Evolutionary conservation across 306 rosid genomes (phyloP).

Genomic region (Quercus wislizeni): DNA sequence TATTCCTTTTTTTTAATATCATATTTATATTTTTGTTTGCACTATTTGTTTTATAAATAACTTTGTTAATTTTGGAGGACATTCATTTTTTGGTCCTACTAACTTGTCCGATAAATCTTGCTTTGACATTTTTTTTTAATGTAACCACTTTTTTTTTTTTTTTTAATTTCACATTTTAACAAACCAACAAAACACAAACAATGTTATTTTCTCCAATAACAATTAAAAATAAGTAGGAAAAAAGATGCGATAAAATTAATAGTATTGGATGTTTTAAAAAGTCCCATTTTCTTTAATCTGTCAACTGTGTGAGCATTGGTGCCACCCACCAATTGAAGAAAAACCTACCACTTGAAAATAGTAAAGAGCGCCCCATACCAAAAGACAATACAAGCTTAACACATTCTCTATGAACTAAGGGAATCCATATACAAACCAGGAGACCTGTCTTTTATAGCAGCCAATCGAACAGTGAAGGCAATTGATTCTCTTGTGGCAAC

Average conservation of each 20-base stretch:
- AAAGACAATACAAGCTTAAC: neutral
- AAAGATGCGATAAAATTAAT: constrained; percentile 26
- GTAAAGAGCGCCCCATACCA: constrained; percentile 8
- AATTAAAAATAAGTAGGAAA: neutral
- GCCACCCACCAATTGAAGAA: constrained; percentile 94
- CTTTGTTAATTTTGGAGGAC: too few species aligned
- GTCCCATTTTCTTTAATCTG: constrained; percentile 64
- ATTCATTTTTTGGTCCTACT: too few species aligned
- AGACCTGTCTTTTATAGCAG: constrained; percentile 58
- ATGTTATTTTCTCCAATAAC: too few species aligned
- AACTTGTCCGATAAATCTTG: too few species aligned
- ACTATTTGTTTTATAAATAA: too few species aligned
- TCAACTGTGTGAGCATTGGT: constrained; percentile 85
- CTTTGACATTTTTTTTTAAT: too few species aligned
- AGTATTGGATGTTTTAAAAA: constrained; percentile 39
- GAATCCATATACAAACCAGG: constrained; percentile 48
- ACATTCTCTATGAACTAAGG: neutral
- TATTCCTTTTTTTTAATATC: too few species aligned
- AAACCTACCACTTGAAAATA: constrained; percentile 44
- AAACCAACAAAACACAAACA: too few species aligned
- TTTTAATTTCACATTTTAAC: too few species aligned
- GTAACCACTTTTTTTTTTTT: too few species aligned
- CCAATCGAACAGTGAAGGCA: constrained; percentile 68
- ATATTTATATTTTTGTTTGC: too few species aligned
- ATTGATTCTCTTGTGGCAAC: constrained; percentile 85